Evolutionary conservation across 768 basidiomycete genomes (phyloP).

Genomic region (Lactarius quietus): DNA sequence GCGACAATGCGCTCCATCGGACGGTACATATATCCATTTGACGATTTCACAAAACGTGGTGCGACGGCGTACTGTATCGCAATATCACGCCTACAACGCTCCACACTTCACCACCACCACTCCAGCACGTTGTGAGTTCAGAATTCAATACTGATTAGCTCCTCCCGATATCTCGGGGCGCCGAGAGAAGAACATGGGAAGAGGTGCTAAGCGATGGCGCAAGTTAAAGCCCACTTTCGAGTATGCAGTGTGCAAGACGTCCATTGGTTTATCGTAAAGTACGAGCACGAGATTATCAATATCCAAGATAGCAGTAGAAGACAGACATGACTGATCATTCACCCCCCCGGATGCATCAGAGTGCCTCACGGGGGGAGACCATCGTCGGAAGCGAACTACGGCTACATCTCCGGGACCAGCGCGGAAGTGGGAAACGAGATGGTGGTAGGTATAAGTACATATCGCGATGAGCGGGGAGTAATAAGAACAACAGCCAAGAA

Average conservation of each 20-base stretch:
- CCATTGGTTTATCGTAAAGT: conserved; percentile 13
- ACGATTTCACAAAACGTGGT: neutral
- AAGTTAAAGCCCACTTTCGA: neutral
- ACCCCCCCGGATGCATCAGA: neutral
- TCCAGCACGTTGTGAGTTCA: conserved; percentile 18
- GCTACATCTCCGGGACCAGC: conserved; percentile 26
- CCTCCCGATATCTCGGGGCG: conserved; percentile 11
- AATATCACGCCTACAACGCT: neutral
- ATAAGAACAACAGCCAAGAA: neutral
- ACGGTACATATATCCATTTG: too few species aligned
- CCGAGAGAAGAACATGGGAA: neutral
- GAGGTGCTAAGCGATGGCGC: neutral
- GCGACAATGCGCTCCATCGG: neutral
- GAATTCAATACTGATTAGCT: neutral
- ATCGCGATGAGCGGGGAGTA: neutral
- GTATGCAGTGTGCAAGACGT: neutral
- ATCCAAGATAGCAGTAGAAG: conserved; percentile 12
- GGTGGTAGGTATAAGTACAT: conserved; percentile 13
- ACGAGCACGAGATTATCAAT: conserved; percentile 13
- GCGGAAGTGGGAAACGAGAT: conserved; percentile 6
- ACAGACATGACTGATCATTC: neutral
- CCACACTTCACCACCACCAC: conserved; percentile 9
- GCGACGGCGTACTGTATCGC: neutral
- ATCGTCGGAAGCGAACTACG: conserved; percentile 14
- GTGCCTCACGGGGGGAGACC: neutral